Conservation (phyloP, 1,284 basidiomycete species). For the Rhodotorula sp. region DNA sequence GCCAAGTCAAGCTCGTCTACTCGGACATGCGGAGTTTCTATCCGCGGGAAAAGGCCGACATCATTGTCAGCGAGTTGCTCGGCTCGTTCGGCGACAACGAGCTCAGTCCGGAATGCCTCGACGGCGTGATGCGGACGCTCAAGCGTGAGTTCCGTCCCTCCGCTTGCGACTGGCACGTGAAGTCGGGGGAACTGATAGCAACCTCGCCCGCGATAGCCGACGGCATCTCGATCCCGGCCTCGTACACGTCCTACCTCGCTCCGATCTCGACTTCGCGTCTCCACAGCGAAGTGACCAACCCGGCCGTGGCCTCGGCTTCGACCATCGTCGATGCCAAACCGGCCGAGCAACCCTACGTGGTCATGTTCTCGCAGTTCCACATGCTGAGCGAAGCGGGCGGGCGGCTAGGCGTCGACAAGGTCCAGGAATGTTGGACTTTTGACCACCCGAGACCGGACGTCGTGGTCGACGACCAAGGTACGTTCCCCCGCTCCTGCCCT, state of each 20-base stretch:
- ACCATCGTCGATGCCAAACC: conserved; percentile 43
- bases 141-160: conserved; percentile 26
- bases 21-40: conserved; percentile 89
- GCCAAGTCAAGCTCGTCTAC: conserved; percentile 73
- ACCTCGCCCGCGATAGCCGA: conserved; percentile 53
- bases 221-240: conserved; percentile 93
- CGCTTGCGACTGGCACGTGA: background rate
- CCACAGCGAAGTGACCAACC: conserved; percentile 66
- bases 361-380: conserved; percentile 92
- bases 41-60: conserved; percentile 81
- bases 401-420: conserved; percentile 61
- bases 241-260: conserved; percentile 91
- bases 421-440: conserved; percentile 98
- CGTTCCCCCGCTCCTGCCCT: conserved; percentile 24
- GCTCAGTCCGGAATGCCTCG: conserved; percentile 74
- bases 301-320: conserved; percentile 28
- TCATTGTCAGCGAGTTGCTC: conserved; percentile 91
- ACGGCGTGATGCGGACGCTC: conserved; percentile 43
- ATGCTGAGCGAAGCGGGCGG: conserved; percentile 70
- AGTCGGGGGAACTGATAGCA: no score
- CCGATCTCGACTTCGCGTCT: conserved; percentile 91
- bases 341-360: conserved; percentile 92
- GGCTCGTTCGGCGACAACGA: conserved; percentile 99
- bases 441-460: conserved; percentile 83
- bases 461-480: conserved; percentile 69